Conservation (phyloP, 495 filamentous ascomycete species). For the Aspergillus funiculosus region DNA sequence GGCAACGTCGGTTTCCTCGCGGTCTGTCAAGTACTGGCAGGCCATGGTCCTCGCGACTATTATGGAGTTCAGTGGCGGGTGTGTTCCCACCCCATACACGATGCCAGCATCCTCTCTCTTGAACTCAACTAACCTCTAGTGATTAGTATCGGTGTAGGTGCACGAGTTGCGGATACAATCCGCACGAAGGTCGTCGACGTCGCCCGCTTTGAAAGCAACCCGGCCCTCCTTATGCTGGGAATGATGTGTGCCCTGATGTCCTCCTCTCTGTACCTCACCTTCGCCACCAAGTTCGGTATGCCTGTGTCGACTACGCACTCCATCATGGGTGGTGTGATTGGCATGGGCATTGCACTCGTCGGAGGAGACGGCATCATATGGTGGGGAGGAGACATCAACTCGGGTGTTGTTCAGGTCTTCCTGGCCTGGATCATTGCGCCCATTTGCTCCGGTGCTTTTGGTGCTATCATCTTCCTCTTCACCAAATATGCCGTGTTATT, state of each 20-base stretch:
- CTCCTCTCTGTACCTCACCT: constrained; percentile 14
- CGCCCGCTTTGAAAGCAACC: constrained; percentile 8
- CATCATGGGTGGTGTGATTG: constrained; percentile 19
- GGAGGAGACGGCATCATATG: constrained; percentile 13
- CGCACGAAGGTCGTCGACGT: constrained; percentile 18
- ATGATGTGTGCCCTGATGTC: constrained; percentile 17
- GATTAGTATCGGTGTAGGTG: constrained; percentile 16
- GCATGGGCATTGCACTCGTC: constrained; percentile 16
- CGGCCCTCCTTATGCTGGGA: constrained; percentile 18
- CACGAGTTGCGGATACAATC: constrained; percentile 17
- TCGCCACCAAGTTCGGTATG: constrained; percentile 17
- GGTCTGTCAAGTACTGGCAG: constrained; percentile 18
- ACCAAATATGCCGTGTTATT: constrained; percentile 16
- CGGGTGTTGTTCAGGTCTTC: constrained; percentile 21
- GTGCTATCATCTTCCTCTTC: constrained; percentile 17
- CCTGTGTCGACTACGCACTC: constrained; percentile 22
- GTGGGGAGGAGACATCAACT: constrained; percentile 21
- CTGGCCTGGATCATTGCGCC: constrained; percentile 21
- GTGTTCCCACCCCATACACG: neutral
- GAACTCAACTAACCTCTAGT: no score
- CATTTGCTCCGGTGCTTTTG: constrained; percentile 10
- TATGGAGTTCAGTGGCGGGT: constrained; percentile 20
- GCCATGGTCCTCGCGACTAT: constrained; percentile 17
- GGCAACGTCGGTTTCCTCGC: constrained; percentile 20
- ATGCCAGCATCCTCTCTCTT: neutral